Percentiles rank a stretch among this genome's conserved stretches.
Conservation (phyloP, 2,329 filamentous ascomycete species). For the Neopestalotiopsis sp. region DNA sequence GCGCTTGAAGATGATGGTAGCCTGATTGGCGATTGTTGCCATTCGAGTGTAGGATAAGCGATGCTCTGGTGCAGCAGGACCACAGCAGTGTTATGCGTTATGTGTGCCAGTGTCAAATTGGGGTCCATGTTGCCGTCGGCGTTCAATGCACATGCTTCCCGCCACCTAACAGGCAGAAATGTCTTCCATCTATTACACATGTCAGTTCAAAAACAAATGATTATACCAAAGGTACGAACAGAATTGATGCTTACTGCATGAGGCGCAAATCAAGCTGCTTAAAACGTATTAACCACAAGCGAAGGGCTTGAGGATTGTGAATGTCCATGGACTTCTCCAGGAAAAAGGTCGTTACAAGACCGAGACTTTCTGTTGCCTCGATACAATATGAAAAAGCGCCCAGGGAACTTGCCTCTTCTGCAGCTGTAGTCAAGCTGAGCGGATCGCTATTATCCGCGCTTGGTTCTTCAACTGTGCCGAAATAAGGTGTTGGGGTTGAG, state of each 20-base stretch:
- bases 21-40: constrained; percentile 37
- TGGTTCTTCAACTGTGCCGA: constrained; percentile 51
- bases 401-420: constrained; percentile 44
- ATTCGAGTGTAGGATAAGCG: constrained; percentile 45
- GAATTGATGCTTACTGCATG: constrained; percentile 40
- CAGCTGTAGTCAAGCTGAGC: constrained; percentile 38
- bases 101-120: constrained; percentile 54
- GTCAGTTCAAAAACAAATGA: not conserved
- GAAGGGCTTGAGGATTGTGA: constrained; percentile 41
- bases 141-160: constrained; percentile 40
- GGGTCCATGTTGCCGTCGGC: constrained; percentile 48
- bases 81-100: constrained; percentile 56
- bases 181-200: constrained; percentile 43
- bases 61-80: constrained; percentile 55
- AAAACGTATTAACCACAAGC: constrained; percentile 51
- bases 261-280: constrained; percentile 53
- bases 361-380: constrained; percentile 52
- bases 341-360: constrained; percentile 50
- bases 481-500: constrained; percentile 43
- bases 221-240: not conserved
- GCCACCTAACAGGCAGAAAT: constrained; percentile 45
- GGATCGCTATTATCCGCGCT: constrained; percentile 44
- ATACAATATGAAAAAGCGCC: constrained; percentile 54
- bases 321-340: constrained; percentile 49
- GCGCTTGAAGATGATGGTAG: constrained; percentile 52